Evolutionary conservation across 176 grass and related monocot species (phyloP).

Genomic region (Microstegium vimineum): DNA sequence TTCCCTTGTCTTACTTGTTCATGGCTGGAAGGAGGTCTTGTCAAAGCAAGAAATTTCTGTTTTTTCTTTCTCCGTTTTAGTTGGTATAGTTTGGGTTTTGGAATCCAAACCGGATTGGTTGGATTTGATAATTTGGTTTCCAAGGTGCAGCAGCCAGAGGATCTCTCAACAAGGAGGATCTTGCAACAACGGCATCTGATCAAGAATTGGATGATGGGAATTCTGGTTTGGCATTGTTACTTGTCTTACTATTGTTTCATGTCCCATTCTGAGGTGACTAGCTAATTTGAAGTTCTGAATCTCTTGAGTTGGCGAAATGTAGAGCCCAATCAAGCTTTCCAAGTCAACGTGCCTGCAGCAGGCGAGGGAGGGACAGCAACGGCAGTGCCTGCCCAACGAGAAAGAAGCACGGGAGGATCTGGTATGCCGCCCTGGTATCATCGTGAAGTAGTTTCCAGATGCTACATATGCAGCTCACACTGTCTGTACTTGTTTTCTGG

Average conservation of each 20-base stretch:
- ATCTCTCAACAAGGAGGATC: conserved; percentile 25
- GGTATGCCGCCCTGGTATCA: conserved; percentile 9
- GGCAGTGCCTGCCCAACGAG: not conserved
- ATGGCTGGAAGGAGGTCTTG: not conserved
- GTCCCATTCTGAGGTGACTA: not conserved
- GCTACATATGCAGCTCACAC: not conserved
- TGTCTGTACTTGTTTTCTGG: not conserved
- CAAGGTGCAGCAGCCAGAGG: conserved; percentile 10
- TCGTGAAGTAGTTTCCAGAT: not conserved
- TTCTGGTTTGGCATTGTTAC: conserved; percentile 17
- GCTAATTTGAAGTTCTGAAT: conserved; percentile 18
- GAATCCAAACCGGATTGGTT: not conserved
- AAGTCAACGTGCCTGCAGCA: not conserved
- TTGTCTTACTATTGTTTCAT: not conserved
- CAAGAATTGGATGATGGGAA: not conserved
- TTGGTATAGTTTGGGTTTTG: not conserved
- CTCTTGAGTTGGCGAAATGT: conserved; percentile 15
- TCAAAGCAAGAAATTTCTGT: not conserved
- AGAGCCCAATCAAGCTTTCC: conserved; percentile 3
- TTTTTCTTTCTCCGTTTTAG: not conserved
- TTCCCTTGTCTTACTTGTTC: not conserved
- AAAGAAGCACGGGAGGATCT: conserved; percentile 1
- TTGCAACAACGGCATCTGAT: conserved; percentile 3
- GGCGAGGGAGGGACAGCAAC: not conserved
- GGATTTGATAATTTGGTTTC: conserved; percentile 1